Percentiles rank a stretch among this genome's conserved stretches.
phyloP scores from a whole-genome alignment of 2,329 filamentous ascomycete genomes.

The Epichloe festucae region DNA sequence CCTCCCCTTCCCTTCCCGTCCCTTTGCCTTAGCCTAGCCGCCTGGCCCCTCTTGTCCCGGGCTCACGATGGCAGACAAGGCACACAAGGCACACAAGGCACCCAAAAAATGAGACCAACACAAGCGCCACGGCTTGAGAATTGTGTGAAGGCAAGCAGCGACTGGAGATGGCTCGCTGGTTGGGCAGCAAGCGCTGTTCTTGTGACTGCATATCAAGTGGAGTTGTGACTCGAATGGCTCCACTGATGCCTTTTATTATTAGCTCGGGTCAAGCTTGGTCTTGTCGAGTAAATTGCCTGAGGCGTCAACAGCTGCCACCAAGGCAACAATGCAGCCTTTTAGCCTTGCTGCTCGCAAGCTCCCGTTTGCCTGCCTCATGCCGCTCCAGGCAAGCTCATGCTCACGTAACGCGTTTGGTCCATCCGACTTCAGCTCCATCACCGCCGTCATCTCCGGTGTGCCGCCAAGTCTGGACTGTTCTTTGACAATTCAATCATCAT shows the following conservation, averaged over 20 bases:
- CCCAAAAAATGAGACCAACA: background rate
- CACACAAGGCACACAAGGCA: too few species aligned
- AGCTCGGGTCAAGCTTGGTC: too few species aligned
- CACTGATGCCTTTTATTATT: background rate
- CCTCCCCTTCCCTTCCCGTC: too few species aligned
- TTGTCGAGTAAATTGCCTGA: slow-evolving; percentile 15
- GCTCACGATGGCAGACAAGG: too few species aligned
- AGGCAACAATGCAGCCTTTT: slow-evolving; percentile 22
- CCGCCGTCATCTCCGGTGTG: slow-evolving; percentile 5
- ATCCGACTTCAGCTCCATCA: slow-evolving; percentile 9
- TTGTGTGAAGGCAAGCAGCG: background rate
- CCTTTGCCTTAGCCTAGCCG: slow-evolving; percentile 5
- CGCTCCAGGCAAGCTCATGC: slow-evolving; percentile 34
- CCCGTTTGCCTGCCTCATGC: slow-evolving; percentile 11
- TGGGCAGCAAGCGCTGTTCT: slow-evolving; percentile 3
- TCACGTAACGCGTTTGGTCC: slow-evolving; percentile 33
- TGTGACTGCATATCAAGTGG: slow-evolving; percentile 1
- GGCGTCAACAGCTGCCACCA: slow-evolving; percentile 12
- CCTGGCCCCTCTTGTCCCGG: background rate
- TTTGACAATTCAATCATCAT: background rate
- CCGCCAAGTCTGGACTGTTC: background rate
- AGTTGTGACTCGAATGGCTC: background rate
- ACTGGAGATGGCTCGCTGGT: background rate
- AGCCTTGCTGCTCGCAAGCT: slow-evolving; percentile 20
- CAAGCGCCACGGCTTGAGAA: background rate